A percentile compares a stretch with the other conserved stretches of the same genome.
phyloP scores from a whole-genome alignment of 495 filamentous ascomycete species.

The Haplographium delicatum region DNA sequence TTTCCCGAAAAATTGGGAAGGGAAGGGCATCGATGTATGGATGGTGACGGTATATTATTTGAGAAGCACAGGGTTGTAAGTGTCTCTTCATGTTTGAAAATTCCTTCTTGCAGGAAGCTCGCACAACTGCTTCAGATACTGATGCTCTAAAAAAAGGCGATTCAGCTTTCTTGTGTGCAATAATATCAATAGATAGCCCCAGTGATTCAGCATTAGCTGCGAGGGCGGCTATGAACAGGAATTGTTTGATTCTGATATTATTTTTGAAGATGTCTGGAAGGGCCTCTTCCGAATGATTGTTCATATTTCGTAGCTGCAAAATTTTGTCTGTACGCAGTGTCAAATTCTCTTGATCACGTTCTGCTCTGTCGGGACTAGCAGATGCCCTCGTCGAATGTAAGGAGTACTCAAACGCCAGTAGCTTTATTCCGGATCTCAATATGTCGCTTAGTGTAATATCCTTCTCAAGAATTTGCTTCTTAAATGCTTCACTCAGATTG shows the following conservation, averaged over 20 bases:
- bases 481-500: not conserved
- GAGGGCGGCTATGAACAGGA: constrained; percentile 6
- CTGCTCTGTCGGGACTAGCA: not conserved
- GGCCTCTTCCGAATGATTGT: not conserved
- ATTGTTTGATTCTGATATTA: constrained; percentile 9
- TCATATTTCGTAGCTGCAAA: not conserved
- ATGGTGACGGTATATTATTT: constrained; percentile 2
- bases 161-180: not conserved
- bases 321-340: constrained; percentile 6
- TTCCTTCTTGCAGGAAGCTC: not conserved
- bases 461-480: not conserved
- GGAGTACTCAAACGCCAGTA: not conserved
- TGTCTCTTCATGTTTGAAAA: constrained; percentile 1
- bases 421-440: constrained; percentile 1
- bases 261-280: constrained; percentile 3
- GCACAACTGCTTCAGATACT: not conserved
- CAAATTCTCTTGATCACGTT: not conserved
- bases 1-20: constrained; percentile 10
- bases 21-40: constrained; percentile 12
- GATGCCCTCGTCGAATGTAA: not conserved
- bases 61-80: constrained; percentile 3
- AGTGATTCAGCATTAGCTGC: constrained; percentile 2
- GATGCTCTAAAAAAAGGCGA: constrained; percentile 8
- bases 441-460: not conserved
- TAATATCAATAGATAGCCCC: not conserved